Base-by-base conservation (phyloP, 345 rosid genomes). In the Eutrema japonicum region DNA sequence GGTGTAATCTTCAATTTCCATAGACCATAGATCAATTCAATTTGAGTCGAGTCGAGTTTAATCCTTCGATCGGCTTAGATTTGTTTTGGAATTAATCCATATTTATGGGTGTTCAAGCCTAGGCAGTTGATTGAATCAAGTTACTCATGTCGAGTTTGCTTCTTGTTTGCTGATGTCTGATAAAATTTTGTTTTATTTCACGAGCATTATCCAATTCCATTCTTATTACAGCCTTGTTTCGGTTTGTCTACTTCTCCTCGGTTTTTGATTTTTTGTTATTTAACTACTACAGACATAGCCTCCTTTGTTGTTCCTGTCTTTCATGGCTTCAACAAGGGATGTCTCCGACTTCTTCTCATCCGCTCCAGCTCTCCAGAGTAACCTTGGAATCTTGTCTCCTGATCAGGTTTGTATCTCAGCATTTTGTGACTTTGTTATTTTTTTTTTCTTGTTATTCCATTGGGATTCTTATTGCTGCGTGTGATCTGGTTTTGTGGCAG, bases 311-410 rank as follows among this genome's bases (percentile, higher is more conserved):
- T 6, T 8, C 38, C 9, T 12, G 51, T 18, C 50, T 42, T 60
- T 7, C 38, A 82, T 82, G 88, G 83, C 80, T 59, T 74, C 82
- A 8, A 32, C 78, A 8, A 37, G 74, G 0, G 70, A 76, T 22
- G 46, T 63, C 53, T 78, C 73, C 46, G 83, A 71, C 64, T 64
- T 83, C 66, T 84, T 87, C 70, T 76, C 85, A 53, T 72, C 85
- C 22, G 78, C 84, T n/a, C 89, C 94, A 33, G 70, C 82, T 77
- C 92, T 93, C 56, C 80, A 65, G 26, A 82, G 76, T 37, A 93
- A 89, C 77, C 85, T 91, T 48, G 61, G 33, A 30, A 77, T 85
- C 72, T 80, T 91, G 37, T 81, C 89, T 18, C 82, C 86, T 9
- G 83, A 89, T 22, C 86, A 89, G 87, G 97, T 86, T 30, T 56